Base-by-base conservation (phyloP, 352 stramenopile genomes). In the Globisporangium rhizosaccharum region DNA sequence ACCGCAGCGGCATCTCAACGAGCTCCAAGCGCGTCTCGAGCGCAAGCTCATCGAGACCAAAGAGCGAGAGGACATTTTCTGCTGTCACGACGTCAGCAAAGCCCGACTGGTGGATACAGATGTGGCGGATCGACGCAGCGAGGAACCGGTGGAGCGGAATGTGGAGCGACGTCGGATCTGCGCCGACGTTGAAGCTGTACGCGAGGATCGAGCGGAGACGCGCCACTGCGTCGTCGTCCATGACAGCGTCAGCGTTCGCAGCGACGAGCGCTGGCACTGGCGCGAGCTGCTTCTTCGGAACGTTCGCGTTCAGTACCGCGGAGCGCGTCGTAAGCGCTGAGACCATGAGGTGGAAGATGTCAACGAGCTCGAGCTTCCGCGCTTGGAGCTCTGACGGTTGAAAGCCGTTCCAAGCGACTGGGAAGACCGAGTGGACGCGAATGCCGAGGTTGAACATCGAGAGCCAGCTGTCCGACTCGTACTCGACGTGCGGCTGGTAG, bases 401-500 rank as follows among this genome's bases (percentile, higher is more conserved):
- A 56, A 92, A 86, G 2, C 82, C 76, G 53, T 84, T 87, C 82
- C 84, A 93, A 2, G 84, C 72, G 2, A 91, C 76, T 18, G 84
- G 79, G 37, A 94, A 95, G 3, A 94, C 71, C 12, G 86, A 91
- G 63, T 95, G 86, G 17, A 94, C 71, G 10, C 85, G 84, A 59
- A 95, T 95, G 20, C 86, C 86, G 20, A 95, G 72, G 44, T 95
- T 95, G 63, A 95, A 95, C 75, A 93, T 94, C 7, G 84, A 87
- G 47, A 95, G 61, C 86, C 86, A 95, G 46, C 75, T 92, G 53
- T 95, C 86, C 3, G 84, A 92, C 59, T 95, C 86, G 56, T 94
- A 95, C 69, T 95, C 86, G 36, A 95, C 82, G 50, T 95, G 86
- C 57, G 79, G 82, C 59, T 93, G 68, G 53, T 84, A 57, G 26